Percentiles rank a stretch among this genome's conserved stretches.
These are phyloP conservation scores for Gryganskiella cystojenkinii DNA, from an alignment of 192 early-diverging fungal species.

Conservation along the genomic window DNA sequence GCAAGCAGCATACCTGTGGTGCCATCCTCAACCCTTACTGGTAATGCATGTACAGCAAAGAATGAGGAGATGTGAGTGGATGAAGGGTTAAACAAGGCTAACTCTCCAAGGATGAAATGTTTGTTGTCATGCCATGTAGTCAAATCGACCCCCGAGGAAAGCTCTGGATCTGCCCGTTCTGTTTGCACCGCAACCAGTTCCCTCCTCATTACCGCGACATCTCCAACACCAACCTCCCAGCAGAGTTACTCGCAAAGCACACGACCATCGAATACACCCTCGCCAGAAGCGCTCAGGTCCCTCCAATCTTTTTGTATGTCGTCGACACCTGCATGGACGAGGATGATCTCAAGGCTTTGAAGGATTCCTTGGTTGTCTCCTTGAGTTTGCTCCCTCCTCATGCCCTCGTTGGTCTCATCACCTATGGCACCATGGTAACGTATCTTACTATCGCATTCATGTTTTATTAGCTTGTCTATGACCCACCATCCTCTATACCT, in stretches of 20 bases:
- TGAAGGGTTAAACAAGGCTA: too few species aligned
- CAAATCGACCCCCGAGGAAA: conserved; percentile 97
- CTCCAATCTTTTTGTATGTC: conserved; percentile 98
- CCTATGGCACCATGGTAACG: conserved; percentile 96
- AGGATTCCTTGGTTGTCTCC: conserved; percentile 91
- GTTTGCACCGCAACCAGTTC: conserved; percentile 95
- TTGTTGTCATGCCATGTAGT: too few species aligned
- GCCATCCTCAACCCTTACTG: conserved; percentile 99
- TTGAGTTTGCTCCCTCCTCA: conserved; percentile 91
- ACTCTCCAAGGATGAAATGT: too few species aligned
- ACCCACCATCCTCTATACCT: too few species aligned
- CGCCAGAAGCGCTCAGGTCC: conserved; percentile 84
- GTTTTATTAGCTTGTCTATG: too few species aligned
- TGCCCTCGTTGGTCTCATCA: conserved; percentile 95
- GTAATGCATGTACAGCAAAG: conserved; percentile 55
- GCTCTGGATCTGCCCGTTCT: conserved; percentile 99
- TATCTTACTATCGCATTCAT: too few species aligned
- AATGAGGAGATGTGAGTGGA: neutral
- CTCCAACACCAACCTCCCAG: conserved; percentile 89
- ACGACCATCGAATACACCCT: conserved; percentile 99
- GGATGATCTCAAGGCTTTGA: conserved; percentile 94
- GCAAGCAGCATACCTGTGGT: conserved; percentile 90
- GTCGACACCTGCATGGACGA: conserved; percentile 98
- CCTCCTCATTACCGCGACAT: conserved; percentile 99
- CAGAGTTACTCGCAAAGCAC: conserved; percentile 90